These are phyloP conservation scores for Cladorrhinum sp. DNA, from an alignment of 2,329 filamentous ascomycete genomes.

Conservation along the genomic window DNA sequence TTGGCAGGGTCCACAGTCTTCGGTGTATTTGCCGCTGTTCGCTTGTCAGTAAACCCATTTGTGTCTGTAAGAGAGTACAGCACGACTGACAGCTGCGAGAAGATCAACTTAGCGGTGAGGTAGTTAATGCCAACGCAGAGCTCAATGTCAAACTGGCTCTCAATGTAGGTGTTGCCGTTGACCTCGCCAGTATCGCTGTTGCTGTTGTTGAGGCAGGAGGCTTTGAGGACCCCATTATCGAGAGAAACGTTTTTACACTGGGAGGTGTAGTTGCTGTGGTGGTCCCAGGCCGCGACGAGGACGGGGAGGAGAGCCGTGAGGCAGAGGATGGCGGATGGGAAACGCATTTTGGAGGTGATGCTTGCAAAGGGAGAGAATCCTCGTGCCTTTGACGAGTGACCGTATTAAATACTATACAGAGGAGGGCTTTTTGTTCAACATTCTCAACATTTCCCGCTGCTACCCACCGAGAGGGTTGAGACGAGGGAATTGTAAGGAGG, in stretches of 20 bases:
- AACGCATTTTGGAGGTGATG: conserved; percentile 7
- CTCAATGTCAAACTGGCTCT: conserved; percentile 18
- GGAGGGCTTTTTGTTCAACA: not conserved
- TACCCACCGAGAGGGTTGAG: not conserved
- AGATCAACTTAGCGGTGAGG: conserved; percentile 10
- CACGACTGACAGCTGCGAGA: conserved; percentile 17
- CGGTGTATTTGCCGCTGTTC: conserved; percentile 24
- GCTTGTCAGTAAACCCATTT: not conserved
- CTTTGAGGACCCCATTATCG: not conserved
- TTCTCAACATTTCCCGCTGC: not conserved
- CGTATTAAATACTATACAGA: not conserved
- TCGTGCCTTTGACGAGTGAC: not conserved
- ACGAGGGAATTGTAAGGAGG: not conserved
- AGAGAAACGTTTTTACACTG: conserved; percentile 16
- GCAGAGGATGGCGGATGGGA: not conserved
- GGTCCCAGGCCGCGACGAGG: not conserved
- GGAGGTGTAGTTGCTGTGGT: not conserved
- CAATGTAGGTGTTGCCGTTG: not conserved
- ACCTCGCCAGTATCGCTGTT: not conserved
- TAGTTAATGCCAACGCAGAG: conserved; percentile 23
- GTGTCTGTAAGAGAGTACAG: not conserved
- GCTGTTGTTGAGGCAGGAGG: not conserved
- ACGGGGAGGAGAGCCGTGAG: not conserved
- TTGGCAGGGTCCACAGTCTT: conserved; percentile 22
- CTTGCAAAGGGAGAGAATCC: not conserved